Evolutionary conservation across 352 stramenopile genomes (phyloP).

Genomic region (Globisporangium emineosum): DNA sequence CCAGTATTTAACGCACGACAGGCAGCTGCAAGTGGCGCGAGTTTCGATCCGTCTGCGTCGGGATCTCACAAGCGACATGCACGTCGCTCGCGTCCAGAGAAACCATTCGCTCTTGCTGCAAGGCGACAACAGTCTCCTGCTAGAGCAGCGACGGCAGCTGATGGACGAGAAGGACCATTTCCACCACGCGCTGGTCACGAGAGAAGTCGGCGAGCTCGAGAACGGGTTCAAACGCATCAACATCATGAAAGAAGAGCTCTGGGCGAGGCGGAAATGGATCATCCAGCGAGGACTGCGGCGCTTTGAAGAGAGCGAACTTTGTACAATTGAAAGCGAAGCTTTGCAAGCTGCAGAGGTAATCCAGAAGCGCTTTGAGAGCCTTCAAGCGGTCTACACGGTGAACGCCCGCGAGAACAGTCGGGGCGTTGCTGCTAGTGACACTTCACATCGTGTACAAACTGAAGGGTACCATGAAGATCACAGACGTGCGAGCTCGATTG

Average conservation of each 20-base stretch:
- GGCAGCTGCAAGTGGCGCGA: slow-evolving; percentile 11
- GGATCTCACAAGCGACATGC: slow-evolving; percentile 28
- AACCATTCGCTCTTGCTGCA: slow-evolving; percentile 21
- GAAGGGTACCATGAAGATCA: slow-evolving; percentile 4
- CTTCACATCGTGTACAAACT: not conserved
- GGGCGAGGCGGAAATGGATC: slow-evolving; percentile 33
- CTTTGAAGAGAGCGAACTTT: slow-evolving; percentile 32
- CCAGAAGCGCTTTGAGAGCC: slow-evolving; percentile 3
- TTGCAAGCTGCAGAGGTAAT: slow-evolving; percentile 3
- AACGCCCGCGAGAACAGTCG: slow-evolving; percentile 23
- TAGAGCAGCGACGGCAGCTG: slow-evolving; percentile 28
- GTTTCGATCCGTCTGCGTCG: slow-evolving; percentile 13
- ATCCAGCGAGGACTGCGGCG: slow-evolving; percentile 20
- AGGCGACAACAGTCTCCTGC: slow-evolving; percentile 18
- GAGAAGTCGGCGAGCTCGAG: slow-evolving; percentile 29
- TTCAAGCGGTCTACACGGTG: slow-evolving; percentile 12
- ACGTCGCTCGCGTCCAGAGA: slow-evolving; percentile 24
- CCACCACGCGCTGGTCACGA: slow-evolving; percentile 13
- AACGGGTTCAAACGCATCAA: slow-evolving; percentile 41
- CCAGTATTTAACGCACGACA: slow-evolving; percentile 6
- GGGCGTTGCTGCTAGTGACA: not conserved
- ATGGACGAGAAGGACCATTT: slow-evolving; percentile 35
- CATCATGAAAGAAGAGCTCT: slow-evolving; percentile 47
- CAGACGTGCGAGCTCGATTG: not conserved
- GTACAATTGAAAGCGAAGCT: slow-evolving; percentile 14